A percentile compares a stretch with the other conserved stretches of the same genome.
Conservation (phyloP, 495 filamentous ascomycete genomes). For the Penicillium paradoxum region DNA sequence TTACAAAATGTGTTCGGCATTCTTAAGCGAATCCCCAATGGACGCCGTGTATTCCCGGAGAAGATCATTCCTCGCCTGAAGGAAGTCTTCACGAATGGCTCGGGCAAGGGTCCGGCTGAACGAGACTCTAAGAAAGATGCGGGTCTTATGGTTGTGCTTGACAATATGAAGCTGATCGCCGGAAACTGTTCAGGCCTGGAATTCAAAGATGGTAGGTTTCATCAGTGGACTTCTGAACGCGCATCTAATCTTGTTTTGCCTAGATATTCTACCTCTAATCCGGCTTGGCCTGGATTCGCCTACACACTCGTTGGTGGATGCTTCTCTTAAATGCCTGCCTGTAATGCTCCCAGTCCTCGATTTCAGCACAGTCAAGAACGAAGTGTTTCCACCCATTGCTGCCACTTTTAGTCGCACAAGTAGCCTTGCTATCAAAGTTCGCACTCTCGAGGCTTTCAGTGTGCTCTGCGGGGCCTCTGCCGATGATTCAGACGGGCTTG, state of each 20-base stretch:
- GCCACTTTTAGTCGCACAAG: constrained; percentile 85
- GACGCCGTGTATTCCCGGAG: constrained; percentile 71
- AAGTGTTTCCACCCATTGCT: constrained; percentile 87
- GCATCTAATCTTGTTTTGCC: constrained; percentile 6
- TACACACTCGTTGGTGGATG: constrained; percentile 84
- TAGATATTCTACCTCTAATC: constrained; percentile 83
- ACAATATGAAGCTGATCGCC: constrained; percentile 70
- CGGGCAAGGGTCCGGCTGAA: constrained; percentile 50
- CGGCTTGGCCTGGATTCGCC: constrained; percentile 76
- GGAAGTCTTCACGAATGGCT: constrained; percentile 67
- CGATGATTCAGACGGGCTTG: constrained; percentile 34
- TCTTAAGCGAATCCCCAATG: constrained; percentile 66
- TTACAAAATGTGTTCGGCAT: constrained; percentile 90
- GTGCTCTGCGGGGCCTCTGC: constrained; percentile 74
- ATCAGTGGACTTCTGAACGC: background rate
- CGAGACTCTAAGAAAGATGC: constrained; percentile 81
- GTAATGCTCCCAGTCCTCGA: constrained; percentile 76
- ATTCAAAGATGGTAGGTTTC: constrained; percentile 77
- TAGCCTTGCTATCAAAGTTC: constrained; percentile 88
- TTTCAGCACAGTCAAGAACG: constrained; percentile 92
- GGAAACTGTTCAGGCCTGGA: constrained; percentile 82
- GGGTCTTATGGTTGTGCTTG: constrained; percentile 81
- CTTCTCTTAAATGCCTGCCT: constrained; percentile 67
- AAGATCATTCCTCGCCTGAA: constrained; percentile 77
- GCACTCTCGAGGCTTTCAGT: constrained; percentile 82